Percentiles rank a stretch among this genome's conserved stretches.
Conservation (phyloP, 495 filamentous ascomycete genomes). For the Lindgomyces ingoldianus region DNA sequence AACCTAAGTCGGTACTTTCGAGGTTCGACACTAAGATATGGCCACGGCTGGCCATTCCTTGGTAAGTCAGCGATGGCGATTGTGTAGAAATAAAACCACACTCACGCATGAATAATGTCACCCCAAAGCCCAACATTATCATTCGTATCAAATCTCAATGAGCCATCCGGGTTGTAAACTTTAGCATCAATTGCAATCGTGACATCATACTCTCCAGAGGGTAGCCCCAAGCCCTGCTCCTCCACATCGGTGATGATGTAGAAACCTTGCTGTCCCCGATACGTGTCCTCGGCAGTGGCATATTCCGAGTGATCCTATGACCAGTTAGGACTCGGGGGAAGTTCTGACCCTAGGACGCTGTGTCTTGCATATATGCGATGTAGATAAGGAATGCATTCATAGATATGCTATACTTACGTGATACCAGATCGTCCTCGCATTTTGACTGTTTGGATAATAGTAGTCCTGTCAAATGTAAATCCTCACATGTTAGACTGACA, state of each 20-base stretch:
- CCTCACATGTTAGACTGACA: background rate
- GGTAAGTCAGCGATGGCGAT: background rate
- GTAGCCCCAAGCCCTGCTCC: constrained; percentile 48
- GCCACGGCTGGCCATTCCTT: constrained; percentile 36
- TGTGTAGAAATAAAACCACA: background rate
- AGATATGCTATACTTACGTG: constrained; percentile 55
- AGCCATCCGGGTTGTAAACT: constrained; percentile 49
- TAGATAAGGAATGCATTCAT: too few species aligned
- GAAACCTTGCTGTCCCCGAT: constrained; percentile 53
- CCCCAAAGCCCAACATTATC: constrained; percentile 51
- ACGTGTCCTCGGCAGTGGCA: constrained; percentile 51
- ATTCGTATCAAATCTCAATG: constrained; percentile 43
- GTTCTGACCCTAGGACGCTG: too few species aligned
- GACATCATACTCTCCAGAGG: constrained; percentile 51
- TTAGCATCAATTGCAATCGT: constrained; percentile 52
- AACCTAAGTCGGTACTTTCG: constrained; percentile 60
- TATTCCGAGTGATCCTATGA: constrained; percentile 32
- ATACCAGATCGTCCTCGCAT: constrained; percentile 55
- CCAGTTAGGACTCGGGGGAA: background rate
- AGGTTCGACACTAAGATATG: constrained; percentile 54
- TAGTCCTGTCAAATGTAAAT: constrained; percentile 42
- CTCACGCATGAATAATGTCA: constrained; percentile 52
- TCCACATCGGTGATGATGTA: constrained; percentile 46
- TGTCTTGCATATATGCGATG: too few species aligned
- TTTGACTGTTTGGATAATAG: constrained; percentile 56